Percentiles rank a stretch among this genome's conserved stretches.
These are phyloP conservation scores for Cystofilobasidium capitatum DNA, from an alignment of 768 basidiomycete genomes.

Conservation along the genomic window DNA sequence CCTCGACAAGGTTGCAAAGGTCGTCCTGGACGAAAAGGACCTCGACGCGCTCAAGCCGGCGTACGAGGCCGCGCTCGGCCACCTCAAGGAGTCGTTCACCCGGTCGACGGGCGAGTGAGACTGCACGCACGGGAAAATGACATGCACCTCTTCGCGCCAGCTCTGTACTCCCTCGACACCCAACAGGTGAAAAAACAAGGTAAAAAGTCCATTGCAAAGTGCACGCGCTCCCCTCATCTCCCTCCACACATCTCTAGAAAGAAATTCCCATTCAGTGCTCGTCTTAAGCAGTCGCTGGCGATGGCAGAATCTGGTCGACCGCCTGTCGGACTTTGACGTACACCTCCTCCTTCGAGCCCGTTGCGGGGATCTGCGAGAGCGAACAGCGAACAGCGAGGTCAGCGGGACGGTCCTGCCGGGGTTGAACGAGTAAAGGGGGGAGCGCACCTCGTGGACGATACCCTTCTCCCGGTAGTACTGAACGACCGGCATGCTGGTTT, in stretches of 20 bases:
- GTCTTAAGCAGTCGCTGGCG: background rate
- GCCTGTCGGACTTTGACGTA: slow-evolving; percentile 50
- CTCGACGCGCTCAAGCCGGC: slow-evolving; percentile 48
- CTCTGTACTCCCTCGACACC: too few species aligned
- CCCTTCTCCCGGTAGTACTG: slow-evolving; percentile 57
- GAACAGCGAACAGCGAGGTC: too few species aligned
- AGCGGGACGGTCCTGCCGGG: background rate
- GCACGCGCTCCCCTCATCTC: too few species aligned
- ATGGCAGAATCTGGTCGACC: slow-evolving; percentile 47
- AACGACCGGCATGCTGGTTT: slow-evolving; percentile 88
- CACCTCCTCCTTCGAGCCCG: slow-evolving; percentile 58
- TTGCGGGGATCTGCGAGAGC: slow-evolving; percentile 39
- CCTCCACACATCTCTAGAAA: too few species aligned
- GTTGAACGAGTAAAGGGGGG: background rate
- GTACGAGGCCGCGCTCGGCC: slow-evolving; percentile 50
- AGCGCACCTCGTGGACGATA: slow-evolving; percentile 70
- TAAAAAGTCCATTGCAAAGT: too few species aligned
- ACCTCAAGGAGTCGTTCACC: background rate
- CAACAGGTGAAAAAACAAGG: too few species aligned
- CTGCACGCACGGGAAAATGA: too few species aligned
- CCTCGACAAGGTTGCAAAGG: slow-evolving; percentile 55
- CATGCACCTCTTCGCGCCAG: too few species aligned
- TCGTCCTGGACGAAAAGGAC: slow-evolving; percentile 57
- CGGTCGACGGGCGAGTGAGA: background rate
- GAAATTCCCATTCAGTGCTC: too few species aligned